A percentile compares a stretch with the other conserved stretches of the same genome.
These are phyloP conservation scores for Xerocomellus intermedius DNA, from an alignment of 768 basidiomycete species.

Conservation along the genomic window DNA sequence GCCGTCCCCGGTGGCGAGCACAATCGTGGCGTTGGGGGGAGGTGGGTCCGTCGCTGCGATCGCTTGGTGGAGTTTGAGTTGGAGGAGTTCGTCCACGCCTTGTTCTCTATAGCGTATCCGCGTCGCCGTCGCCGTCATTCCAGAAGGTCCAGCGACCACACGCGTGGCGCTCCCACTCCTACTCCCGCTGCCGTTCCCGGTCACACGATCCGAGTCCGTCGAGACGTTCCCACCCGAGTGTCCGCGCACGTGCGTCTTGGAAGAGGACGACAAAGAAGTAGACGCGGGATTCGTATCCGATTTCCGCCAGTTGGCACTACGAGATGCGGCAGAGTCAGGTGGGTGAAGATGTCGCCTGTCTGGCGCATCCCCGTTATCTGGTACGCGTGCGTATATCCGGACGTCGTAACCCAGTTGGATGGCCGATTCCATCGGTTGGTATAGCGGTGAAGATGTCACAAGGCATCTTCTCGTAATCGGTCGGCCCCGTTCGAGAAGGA, in stretches of 20 bases:
- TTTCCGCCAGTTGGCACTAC: conserved; percentile 22
- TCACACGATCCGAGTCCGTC: conserved; percentile 26
- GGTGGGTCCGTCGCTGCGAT: conserved; percentile 69
- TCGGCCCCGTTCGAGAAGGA: conserved; percentile 81
- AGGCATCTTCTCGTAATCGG: conserved; percentile 71
- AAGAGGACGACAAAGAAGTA: neutral
- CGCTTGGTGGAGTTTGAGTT: conserved; percentile 88
- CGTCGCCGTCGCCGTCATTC: conserved; percentile 20
- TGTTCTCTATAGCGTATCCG: conserved; percentile 79
- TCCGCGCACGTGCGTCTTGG: conserved; percentile 15
- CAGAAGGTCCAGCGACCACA: conserved; percentile 15
- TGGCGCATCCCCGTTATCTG: conserved; percentile 61
- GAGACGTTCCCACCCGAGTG: conserved; percentile 23
- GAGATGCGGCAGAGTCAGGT: conserved; percentile 14
- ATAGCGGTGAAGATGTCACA: conserved; percentile 79
- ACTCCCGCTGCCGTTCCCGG: neutral
- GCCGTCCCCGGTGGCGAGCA: conserved; percentile 93
- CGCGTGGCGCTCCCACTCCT: conserved; percentile 13
- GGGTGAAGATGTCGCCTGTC: conserved; percentile 40
- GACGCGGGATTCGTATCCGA: conserved; percentile 11
- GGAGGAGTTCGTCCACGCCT: conserved; percentile 92
- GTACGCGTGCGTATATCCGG: conserved; percentile 66
- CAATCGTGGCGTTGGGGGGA: conserved; percentile 69
- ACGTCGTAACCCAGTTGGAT: conserved; percentile 75
- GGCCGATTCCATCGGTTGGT: conserved; percentile 76